phyloP scores from a whole-genome alignment of 2,329 filamentous ascomycete species.

The Monosporascus sp. region DNA sequence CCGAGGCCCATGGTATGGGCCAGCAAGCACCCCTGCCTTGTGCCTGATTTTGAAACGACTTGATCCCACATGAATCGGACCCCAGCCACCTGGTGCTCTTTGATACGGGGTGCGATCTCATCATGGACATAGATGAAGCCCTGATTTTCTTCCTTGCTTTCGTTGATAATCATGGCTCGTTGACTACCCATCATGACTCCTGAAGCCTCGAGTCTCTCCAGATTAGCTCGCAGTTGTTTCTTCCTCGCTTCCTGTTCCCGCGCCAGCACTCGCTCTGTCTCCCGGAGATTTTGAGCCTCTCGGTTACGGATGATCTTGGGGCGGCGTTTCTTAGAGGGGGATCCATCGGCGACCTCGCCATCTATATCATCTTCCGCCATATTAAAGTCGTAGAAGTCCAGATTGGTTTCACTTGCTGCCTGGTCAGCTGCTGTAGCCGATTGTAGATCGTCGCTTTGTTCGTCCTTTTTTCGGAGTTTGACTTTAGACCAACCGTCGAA shows the following conservation, averaged over 20 bases:
- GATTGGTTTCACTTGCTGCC: neutral
- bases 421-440: neutral
- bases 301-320: conserved; percentile 39
- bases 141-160: conserved; percentile 55
- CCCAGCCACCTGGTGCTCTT: conserved; percentile 74
- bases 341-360: conserved; percentile 22
- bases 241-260: conserved; percentile 50
- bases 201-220: conserved; percentile 37
- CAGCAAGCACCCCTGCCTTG: conserved; percentile 70
- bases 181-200: conserved; percentile 35
- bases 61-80: conserved; percentile 88
- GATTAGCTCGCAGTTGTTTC: conserved; percentile 34
- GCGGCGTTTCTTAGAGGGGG: conserved; percentile 35
- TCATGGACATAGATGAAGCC: conserved; percentile 60
- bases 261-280: conserved; percentile 47
- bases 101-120: conserved; percentile 60
- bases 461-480: neutral
- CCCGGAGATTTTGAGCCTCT: conserved; percentile 47
- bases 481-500: conserved; percentile 9
- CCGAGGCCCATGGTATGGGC: conserved; percentile 90
- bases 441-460: neutral
- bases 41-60: conserved; percentile 55
- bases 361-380: neutral
- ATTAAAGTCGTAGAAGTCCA: conserved; percentile 4
- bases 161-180: conserved; percentile 59